Conservation (phyloP, 805 yeast species). For the Wickerhamomyces tratensis region DNA sequence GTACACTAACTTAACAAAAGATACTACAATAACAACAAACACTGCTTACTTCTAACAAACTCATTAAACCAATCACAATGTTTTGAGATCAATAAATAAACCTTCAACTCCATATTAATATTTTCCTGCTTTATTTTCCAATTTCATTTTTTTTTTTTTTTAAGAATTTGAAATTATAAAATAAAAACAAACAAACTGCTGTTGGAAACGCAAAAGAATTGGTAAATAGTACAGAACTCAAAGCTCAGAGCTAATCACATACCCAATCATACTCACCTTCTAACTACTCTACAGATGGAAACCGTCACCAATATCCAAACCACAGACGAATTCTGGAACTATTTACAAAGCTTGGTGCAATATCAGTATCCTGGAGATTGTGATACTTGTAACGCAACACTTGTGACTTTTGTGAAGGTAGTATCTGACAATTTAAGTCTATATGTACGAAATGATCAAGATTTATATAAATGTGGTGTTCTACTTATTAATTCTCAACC, state of each 20-base stretch:
- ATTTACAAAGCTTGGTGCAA: conserved; percentile 3
- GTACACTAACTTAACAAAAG: not conserved
- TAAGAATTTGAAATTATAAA: too few relatives aligned
- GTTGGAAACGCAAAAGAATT: too few relatives aligned
- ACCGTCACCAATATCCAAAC: not conserved
- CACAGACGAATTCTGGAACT: not conserved
- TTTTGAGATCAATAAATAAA: too few relatives aligned
- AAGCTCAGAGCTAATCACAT: too few relatives aligned
- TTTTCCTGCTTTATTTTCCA: too few relatives aligned
- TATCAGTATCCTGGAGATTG: conserved; percentile 4
- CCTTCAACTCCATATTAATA: too few relatives aligned
- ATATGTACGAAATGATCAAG: conserved; percentile 18
- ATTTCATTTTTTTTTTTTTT: too few relatives aligned
- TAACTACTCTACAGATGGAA: too few relatives aligned
- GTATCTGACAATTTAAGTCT: conserved; percentile 16
- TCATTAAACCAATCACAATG: not conserved
- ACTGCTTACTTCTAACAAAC: not conserved
- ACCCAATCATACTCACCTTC: too few relatives aligned
- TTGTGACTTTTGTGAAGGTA: conserved; percentile 13
- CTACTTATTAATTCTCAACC: conserved; percentile 21
- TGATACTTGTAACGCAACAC: conserved; percentile 9
- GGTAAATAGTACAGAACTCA: too few relatives aligned
- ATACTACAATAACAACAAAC: too few relatives aligned
- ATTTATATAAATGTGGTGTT: conserved; percentile 26
- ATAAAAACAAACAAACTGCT: too few relatives aligned